Conservation (phyloP, 352 stramenopile species). For the Phytophthora chlamydospora region DNA sequence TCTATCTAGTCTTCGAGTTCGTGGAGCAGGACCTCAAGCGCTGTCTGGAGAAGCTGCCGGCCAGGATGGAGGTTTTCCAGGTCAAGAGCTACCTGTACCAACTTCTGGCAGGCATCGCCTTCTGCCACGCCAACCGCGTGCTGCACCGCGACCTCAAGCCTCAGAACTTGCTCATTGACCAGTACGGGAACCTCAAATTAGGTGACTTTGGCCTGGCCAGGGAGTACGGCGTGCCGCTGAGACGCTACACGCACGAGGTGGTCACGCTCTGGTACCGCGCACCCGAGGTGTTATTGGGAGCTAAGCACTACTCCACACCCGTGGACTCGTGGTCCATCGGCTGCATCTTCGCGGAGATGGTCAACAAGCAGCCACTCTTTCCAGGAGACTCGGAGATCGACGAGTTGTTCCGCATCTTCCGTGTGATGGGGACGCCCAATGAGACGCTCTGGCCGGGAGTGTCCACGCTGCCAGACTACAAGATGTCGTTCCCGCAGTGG, state of each 20-base stretch:
- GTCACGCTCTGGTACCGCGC: constrained; percentile 97
- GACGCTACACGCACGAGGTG: constrained; percentile 94
- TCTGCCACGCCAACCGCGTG: constrained; percentile 96
- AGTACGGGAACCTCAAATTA: constrained; percentile 90
- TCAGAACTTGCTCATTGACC: constrained; percentile 95
- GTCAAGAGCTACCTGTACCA: constrained; percentile 90
- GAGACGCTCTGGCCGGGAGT: constrained; percentile 97
- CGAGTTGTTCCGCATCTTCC: constrained; percentile 99
- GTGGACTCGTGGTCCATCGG: constrained; percentile 94
- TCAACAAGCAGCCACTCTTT: constrained; percentile 90
- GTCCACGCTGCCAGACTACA: constrained; percentile 97
- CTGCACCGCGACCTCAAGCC: constrained; percentile 98
- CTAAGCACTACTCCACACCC: constrained; percentile 93
- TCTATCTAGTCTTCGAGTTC: constrained; percentile 90
- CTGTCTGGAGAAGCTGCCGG: constrained; percentile 92
- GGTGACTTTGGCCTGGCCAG: constrained; percentile 93
- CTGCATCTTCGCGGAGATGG: constrained; percentile 95
- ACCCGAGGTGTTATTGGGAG: constrained; percentile 94
- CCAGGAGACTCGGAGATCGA: constrained; percentile 98
- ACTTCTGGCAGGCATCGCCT: constrained; percentile 86
- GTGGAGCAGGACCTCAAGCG: constrained; percentile 90
- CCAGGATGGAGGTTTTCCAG: constrained; percentile 82
- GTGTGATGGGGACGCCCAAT: constrained; percentile 96
- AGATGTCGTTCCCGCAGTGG: constrained; percentile 98
- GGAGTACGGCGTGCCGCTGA: constrained; percentile 86